These are phyloP conservation scores for Verticillium albo-atrum DNA, from an alignment of 2,329 filamentous ascomycete genomes.

Conservation along the genomic window DNA sequence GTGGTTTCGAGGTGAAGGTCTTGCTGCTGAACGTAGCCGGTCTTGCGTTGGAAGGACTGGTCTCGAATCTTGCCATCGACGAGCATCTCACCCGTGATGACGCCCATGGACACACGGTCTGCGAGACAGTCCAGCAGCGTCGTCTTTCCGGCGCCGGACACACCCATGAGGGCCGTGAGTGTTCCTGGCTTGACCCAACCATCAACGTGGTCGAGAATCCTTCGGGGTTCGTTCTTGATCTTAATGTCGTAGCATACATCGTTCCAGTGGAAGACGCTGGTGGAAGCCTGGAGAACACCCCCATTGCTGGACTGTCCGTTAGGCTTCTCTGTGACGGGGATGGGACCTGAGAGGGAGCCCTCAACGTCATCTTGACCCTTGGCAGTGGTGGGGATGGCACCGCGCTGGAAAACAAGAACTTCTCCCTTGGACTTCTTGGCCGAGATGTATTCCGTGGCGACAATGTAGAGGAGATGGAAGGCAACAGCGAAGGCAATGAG, in stretches of 20 bases:
- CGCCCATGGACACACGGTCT: slow-evolving; percentile 81
- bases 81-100: slow-evolving; percentile 79
- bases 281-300: slow-evolving; percentile 49
- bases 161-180: slow-evolving; percentile 85
- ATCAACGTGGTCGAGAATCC: slow-evolving; percentile 80
- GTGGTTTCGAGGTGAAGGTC: slow-evolving; percentile 82
- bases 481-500: slow-evolving; percentile 45
- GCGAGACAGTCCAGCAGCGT: slow-evolving; percentile 85
- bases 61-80: slow-evolving; percentile 64
- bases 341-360: slow-evolving; percentile 51
- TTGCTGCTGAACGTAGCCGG: slow-evolving; percentile 88
- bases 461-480: slow-evolving; percentile 42
- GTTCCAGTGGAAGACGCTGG: slow-evolving; percentile 80
- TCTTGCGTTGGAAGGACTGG: slow-evolving; percentile 83
- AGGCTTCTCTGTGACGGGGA: slow-evolving; percentile 38
- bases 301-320: slow-evolving; percentile 27
- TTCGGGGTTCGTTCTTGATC: slow-evolving; percentile 71
- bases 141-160: slow-evolving; percentile 87
- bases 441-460: slow-evolving; percentile 38
- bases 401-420: slow-evolving; percentile 52
- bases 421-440: slow-evolving; percentile 56
- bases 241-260: slow-evolving; percentile 74
- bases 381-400: slow-evolving; percentile 13
- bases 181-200: slow-evolving; percentile 94
- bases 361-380: slow-evolving; percentile 19